phyloP scores from a whole-genome alignment of 352 stramenopile genomes.

The Phytophthora sp. region DNA sequence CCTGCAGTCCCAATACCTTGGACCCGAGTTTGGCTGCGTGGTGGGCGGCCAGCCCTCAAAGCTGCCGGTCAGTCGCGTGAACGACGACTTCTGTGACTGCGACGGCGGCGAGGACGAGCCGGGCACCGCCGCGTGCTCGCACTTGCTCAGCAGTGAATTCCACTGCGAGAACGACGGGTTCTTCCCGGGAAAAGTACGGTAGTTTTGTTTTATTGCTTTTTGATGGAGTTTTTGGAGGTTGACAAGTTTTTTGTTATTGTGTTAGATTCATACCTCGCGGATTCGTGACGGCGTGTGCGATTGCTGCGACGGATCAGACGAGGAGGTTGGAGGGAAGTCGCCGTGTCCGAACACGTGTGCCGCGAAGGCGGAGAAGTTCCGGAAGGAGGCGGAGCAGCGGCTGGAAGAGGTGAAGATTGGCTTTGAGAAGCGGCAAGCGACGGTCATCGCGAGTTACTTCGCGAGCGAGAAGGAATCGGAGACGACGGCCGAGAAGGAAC shows the following conservation, averaged over 20 bases:
- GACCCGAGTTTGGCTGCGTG: slow-evolving; percentile 33
- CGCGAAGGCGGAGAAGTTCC: slow-evolving; percentile 39
- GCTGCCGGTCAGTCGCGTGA: slow-evolving; percentile 63
- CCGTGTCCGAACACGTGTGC: slow-evolving; percentile 61
- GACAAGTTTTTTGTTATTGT: background rate
- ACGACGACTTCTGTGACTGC: slow-evolving; percentile 96
- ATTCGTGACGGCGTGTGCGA: slow-evolving; percentile 97
- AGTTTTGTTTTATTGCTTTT: too few relatives aligned
- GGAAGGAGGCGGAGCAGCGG: slow-evolving; percentile 35
- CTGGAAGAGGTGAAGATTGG: slow-evolving; percentile 52
- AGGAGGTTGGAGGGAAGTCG: slow-evolving; percentile 39
- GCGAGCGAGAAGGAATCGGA: slow-evolving; percentile 31
- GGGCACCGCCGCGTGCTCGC: slow-evolving; percentile 79
- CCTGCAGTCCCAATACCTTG: slow-evolving; percentile 33
- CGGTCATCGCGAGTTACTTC: slow-evolving; percentile 58
- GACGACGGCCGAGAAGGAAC: slow-evolving; percentile 34
- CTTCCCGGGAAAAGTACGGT: slow-evolving; percentile 68
- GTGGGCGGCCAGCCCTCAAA: slow-evolving; percentile 33
- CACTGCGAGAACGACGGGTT: slow-evolving; percentile 77
- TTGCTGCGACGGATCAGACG: slow-evolving; percentile 97
- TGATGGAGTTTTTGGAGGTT: too few relatives aligned
- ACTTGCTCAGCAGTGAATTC: slow-evolving; percentile 58
- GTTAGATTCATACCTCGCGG: slow-evolving; percentile 76
- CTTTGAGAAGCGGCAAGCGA: slow-evolving; percentile 52
- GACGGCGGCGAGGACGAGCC: slow-evolving; percentile 90